These are phyloP conservation scores for Diaporthe capsici DNA, from an alignment of 2,329 filamentous ascomycete genomes.

Conservation along the genomic window DNA sequence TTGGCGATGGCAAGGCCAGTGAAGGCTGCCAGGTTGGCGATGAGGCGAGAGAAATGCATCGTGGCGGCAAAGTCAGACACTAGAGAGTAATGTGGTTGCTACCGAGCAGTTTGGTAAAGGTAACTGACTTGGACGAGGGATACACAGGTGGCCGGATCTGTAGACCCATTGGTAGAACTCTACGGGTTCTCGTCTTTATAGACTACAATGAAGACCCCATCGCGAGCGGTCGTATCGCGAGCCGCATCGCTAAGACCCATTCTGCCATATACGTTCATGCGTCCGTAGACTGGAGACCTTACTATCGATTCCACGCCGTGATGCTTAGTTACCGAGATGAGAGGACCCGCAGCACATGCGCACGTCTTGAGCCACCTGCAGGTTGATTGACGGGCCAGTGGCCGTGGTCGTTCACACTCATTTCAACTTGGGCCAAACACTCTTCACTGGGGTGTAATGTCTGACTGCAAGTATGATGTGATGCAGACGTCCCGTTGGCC, in stretches of 20 bases:
- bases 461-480: background rate
- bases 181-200: background rate
- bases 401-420: background rate
- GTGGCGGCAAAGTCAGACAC: background rate
- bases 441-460: background rate
- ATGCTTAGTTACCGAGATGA: constrained; percentile 1
- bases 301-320: background rate
- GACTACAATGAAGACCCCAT: too few species aligned
- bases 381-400: background rate
- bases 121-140: background rate
- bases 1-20: background rate
- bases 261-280: background rate
- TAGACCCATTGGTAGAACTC: background rate
- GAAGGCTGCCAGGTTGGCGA: background rate
- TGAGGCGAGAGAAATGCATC: background rate
- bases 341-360: background rate
- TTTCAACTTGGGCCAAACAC: background rate
- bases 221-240: background rate
- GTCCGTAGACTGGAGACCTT: background rate
- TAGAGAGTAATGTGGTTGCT: background rate
- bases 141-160: background rate
- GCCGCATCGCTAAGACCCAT: background rate
- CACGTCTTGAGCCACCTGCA: background rate
- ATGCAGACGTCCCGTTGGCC: background rate
- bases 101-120: background rate